Percentiles rank a stretch among this genome's conserved stretches.
Evolutionary conservation across 768 basidiomycete species (phyloP).

Genomic region (Leccinum rimulosum): DNA sequence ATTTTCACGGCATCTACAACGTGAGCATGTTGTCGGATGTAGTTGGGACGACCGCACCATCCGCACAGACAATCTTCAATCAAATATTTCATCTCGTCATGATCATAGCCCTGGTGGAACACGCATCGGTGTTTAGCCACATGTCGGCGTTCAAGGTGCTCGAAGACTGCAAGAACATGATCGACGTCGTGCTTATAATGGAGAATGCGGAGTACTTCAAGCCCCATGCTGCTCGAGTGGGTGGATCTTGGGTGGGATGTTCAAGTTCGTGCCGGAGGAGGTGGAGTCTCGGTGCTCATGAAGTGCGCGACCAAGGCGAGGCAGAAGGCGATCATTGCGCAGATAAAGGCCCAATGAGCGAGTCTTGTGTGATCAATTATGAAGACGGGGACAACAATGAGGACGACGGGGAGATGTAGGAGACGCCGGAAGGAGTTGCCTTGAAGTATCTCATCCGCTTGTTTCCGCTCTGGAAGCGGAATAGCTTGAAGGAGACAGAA

Average conservation of each 20-base stretch:
- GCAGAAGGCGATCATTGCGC: slow-evolving; percentile 21
- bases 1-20: slow-evolving; percentile 81
- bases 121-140: slow-evolving; percentile 57
- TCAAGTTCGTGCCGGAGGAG: slow-evolving; percentile 49
- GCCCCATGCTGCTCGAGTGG: slow-evolving; percentile 65
- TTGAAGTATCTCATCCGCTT: too few species aligned
- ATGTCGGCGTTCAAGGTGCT: slow-evolving; percentile 55
- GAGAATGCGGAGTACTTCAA: slow-evolving; percentile 79
- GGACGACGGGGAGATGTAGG: slow-evolving; percentile 43
- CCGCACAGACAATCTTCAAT: slow-evolving; percentile 88
- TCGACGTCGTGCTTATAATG: slow-evolving; percentile 71
- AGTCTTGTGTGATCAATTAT: slow-evolving; percentile 74
- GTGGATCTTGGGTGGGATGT: slow-evolving; percentile 72
- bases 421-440: slow-evolving; percentile 35
- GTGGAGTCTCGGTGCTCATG: slow-evolving; percentile 32
- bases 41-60: slow-evolving; percentile 61
- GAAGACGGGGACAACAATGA: slow-evolving; percentile 73
- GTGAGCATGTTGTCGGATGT: slow-evolving; percentile 63
- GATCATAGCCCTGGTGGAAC: slow-evolving; percentile 71
- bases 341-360: slow-evolving; percentile 92
- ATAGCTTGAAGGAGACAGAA: too few species aligned
- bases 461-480: too few species aligned
- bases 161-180: slow-evolving; percentile 56
- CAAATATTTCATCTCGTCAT: slow-evolving; percentile 83
- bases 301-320: neutral